phyloP scores from a whole-genome alignment of 2,329 filamentous ascomycete species.

The Verticillium isaacii region DNA sequence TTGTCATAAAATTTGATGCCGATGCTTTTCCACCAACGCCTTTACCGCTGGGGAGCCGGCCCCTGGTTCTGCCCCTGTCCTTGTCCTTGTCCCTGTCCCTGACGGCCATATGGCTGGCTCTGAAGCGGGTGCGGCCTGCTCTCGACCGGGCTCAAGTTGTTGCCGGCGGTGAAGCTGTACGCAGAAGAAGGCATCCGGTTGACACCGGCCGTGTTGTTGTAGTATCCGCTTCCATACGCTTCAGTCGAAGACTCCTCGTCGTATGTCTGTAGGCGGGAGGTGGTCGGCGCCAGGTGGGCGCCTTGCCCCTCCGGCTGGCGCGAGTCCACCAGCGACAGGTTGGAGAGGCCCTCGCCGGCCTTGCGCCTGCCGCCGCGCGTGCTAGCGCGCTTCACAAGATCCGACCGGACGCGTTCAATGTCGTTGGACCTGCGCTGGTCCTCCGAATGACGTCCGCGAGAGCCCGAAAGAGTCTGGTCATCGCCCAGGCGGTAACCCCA shows the following conservation, averaged over 20 bases:
- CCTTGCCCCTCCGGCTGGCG: conserved; percentile 2
- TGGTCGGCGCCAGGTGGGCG: conserved; percentile 21
- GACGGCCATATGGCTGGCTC: conserved; percentile 5
- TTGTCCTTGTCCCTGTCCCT: not conserved
- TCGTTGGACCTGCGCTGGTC: conserved; percentile 31
- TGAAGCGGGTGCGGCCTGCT: conserved; percentile 9
- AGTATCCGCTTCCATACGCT: conserved; percentile 19
- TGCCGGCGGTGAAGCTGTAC: not conserved
- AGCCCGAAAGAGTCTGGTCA: conserved; percentile 25
- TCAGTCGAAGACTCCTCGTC: conserved; percentile 39
- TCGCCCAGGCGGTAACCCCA: conserved; percentile 30
- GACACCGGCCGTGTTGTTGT: conserved; percentile 19
- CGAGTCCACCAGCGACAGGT: conserved; percentile 21
- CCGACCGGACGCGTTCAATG: conserved; percentile 29
- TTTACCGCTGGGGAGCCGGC: not conserved
- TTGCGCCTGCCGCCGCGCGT: conserved; percentile 41
- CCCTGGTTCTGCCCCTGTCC: not conserved
- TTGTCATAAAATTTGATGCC: not conserved
- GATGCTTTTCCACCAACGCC: not conserved
- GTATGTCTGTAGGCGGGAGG: conserved; percentile 27
- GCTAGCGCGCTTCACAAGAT: conserved; percentile 35
- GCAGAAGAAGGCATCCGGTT: not conserved
- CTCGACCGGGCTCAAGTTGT: not conserved
- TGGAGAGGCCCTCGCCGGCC: conserved; percentile 40
- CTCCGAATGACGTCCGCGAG: conserved; percentile 24